A percentile compares a stretch with the other conserved stretches of the same genome.
Conservation (phyloP, 1,284 basidiomycete genomes). For the Cryptococcus sp. region DNA sequence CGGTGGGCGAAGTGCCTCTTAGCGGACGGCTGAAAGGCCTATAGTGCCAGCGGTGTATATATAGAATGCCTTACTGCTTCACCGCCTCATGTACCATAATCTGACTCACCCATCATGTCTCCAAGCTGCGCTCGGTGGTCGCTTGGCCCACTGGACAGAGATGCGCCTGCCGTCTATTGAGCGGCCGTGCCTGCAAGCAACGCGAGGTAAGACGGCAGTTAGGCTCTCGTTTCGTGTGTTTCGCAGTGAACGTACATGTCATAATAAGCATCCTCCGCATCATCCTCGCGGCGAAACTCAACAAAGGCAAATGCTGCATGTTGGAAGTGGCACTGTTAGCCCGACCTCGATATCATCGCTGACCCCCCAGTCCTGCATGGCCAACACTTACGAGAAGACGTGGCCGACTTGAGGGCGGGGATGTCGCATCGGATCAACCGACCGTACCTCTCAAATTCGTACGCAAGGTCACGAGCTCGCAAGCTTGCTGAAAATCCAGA, state of each 20-base stretch:
- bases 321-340: conserved; percentile 41
- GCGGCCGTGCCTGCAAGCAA: conserved; percentile 66
- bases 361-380: not conserved
- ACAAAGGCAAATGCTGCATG: conserved; percentile 81
- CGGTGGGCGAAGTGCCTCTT: too few relatives aligned
- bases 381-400: conserved; percentile 45
- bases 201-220: not conserved
- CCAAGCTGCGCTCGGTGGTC: conserved; percentile 82
- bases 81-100: not conserved
- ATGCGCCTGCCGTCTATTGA: conserved; percentile 75
- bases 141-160: conserved; percentile 87
- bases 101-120: conserved; percentile 59
- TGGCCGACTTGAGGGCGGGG: conserved; percentile 60
- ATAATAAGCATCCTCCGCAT: conserved; percentile 85
- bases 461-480: conserved; percentile 75
- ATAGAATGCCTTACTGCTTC: too few relatives aligned
- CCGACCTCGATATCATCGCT: too few relatives aligned
- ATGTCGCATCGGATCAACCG: conserved; percentile 69
- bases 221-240: too few relatives aligned
- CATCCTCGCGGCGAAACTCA: conserved; percentile 76
- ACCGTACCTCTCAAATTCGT: conserved; percentile 76
- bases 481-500: conserved; percentile 75
- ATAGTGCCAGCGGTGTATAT: too few relatives aligned
- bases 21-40: too few relatives aligned
- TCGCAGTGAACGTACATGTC: conserved; percentile 76